These are phyloP conservation scores for Chlamydomonas urium DNA, from an alignment of 139 green algal genomes.

Conservation along the genomic window DNA sequence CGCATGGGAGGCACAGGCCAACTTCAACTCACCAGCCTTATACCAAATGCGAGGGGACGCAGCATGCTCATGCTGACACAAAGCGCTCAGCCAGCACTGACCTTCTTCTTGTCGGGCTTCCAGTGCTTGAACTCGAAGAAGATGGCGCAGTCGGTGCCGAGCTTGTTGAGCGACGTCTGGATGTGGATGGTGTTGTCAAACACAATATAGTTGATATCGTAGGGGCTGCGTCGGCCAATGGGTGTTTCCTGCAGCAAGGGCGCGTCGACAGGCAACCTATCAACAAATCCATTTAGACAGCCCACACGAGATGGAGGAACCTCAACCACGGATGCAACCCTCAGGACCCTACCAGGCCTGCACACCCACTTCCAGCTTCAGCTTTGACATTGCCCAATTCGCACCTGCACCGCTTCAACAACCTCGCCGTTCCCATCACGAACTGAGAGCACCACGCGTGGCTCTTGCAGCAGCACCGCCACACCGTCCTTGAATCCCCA, in stretches of 20 bases:
- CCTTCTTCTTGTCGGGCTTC: constrained; percentile 71
- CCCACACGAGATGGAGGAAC: no score
- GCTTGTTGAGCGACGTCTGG: constrained; percentile 49
- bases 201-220: constrained; percentile 39
- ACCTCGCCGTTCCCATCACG: constrained; percentile 8
- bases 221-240: neutral
- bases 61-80: no score
- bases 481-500: constrained; percentile 62
- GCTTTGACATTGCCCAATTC: neutral
- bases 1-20: no score
- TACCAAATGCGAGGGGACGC: no score
- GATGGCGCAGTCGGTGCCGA: constrained; percentile 42
- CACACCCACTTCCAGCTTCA: no score
- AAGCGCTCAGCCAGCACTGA: no score
- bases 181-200: constrained; percentile 38
- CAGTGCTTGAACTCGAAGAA: constrained; percentile 75
- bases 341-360: no score
- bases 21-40: no score
- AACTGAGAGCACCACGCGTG: constrained; percentile 50
- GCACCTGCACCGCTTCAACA: constrained; percentile 1
- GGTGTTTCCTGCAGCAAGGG: constrained; percentile 39
- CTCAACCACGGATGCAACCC: no score
- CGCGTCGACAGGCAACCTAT: no score
- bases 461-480: constrained; percentile 39
- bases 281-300: no score